These are phyloP conservation scores for Phytomonas francai DNA, from an alignment of 208 protist species.

Conservation along the genomic window DNA sequence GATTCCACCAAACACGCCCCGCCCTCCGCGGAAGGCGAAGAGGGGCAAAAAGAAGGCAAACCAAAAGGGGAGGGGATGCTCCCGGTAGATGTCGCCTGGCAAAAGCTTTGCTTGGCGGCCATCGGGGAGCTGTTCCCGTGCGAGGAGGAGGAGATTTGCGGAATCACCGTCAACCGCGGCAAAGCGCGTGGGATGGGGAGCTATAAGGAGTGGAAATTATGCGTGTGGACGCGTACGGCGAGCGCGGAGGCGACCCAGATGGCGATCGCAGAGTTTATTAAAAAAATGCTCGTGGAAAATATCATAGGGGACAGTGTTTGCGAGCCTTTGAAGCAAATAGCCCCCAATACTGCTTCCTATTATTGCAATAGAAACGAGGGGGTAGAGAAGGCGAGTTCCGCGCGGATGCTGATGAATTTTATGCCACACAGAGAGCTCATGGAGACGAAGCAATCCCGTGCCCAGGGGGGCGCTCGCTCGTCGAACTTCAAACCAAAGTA, in stretches of 20 bases:
- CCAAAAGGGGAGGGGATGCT: constrained; percentile 15
- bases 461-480: constrained; percentile 18
- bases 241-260: constrained; percentile 51
- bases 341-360: neutral
- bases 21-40: neutral
- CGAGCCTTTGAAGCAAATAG: neutral
- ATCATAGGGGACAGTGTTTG: neutral
- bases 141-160: constrained; percentile 82
- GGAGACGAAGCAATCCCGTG: constrained; percentile 49
- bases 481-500: constrained; percentile 45
- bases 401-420: constrained; percentile 32
- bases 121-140: constrained; percentile 79
- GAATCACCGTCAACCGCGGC: constrained; percentile 53
- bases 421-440: constrained; percentile 71
- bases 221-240: constrained; percentile 80
- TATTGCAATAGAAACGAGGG: neutral
- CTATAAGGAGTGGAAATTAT: constrained; percentile 64
- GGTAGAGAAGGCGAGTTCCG: constrained; percentile 8
- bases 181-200: constrained; percentile 22
- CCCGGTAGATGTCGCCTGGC: constrained; percentile 71
- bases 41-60: neutral
- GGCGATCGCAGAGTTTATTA: constrained; percentile 53
- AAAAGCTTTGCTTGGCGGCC: constrained; percentile 57
- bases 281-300: constrained; percentile 23
- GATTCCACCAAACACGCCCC: neutral